Evolutionary conservation across 345 rosid genomes (phyloP).

Genomic region (Mangifera indica): DNA sequence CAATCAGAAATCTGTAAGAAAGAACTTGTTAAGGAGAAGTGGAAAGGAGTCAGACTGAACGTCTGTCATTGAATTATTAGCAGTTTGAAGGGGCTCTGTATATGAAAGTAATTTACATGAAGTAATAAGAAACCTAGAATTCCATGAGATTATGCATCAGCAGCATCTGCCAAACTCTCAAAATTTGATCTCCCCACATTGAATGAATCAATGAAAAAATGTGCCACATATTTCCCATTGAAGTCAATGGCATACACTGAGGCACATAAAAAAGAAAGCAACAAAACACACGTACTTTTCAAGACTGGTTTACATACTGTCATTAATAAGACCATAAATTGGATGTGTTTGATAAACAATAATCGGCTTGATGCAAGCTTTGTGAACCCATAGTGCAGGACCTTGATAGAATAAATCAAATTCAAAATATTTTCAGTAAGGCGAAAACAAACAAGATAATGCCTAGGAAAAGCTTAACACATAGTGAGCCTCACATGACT

Average conservation of each 20-base stretch:
- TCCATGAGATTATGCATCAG: not conserved
- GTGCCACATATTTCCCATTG: not conserved
- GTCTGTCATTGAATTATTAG: not conserved
- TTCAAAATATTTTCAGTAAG: not conserved
- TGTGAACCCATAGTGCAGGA: not conserved
- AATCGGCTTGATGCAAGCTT: constrained; percentile 1
- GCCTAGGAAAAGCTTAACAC: not conserved
- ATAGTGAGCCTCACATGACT: constrained; percentile 19
- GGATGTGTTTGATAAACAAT: constrained; percentile 1
- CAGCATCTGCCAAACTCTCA: not conserved
- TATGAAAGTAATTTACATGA: too few species aligned
- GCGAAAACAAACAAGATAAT: not conserved
- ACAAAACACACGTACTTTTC: not conserved
- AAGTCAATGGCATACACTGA: not conserved
- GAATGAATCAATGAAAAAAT: not conserved
- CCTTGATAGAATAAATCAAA: not conserved
- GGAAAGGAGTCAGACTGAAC: not conserved
- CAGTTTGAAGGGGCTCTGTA: not conserved
- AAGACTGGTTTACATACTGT: not conserved
- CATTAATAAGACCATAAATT: not conserved
- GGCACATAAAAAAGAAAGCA: not conserved
- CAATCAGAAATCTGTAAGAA: not conserved
- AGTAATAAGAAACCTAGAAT: not conserved
- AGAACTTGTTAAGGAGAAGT: not conserved
- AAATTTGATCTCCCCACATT: not conserved